Base-by-base conservation (phyloP, 1,139 yeast genomes). In the Petasospora rhodanensis region DNA sequence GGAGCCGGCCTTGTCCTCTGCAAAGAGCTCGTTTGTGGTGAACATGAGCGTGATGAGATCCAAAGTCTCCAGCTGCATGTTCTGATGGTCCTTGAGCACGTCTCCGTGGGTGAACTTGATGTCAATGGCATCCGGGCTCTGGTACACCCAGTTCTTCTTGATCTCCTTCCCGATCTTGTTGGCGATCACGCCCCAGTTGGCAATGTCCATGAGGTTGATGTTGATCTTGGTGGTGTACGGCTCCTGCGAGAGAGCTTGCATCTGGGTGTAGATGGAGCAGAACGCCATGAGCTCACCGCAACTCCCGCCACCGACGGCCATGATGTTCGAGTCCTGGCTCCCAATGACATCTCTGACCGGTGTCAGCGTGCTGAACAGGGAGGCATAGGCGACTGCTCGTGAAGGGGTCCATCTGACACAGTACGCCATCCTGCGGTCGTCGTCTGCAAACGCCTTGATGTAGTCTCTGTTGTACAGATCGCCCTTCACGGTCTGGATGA, bases 251-350 rank as follows among this genome's bases (percentile, higher is more conserved):
- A 53, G 38, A 4, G 67, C 73, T 16, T 40, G 41, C 13, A 22
- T 17, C 26, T 40, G 43, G 31, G 77, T 60, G 46, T 74, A 78
- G 0, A 80, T 65, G 13, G 87, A 70, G 0, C 76, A 76, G 26
- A 84, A 52, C 0, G 84, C 94, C 13, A 79, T 79, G 15, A 85
- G 59, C 52, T 86, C 96, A 2, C 89, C 84, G 3, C 89, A 83
- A 0, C 95, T 95, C 15, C 96, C 96, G 14, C 94, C 96, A 11
- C 96, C 96, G 26, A 86, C 68, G 47, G 81, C 74, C 24, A 85
- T 55, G 0, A 78, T 73, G 8, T 67, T 61, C 2, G 43, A 40
- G 11, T 45, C 43, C 14, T 40, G 32, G 4, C 33, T 13, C 2
- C 42, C 31, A 0, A 43, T 14, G 11, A 38, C 9, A 4, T 61